Evolutionary conservation across 495 filamentous ascomycete species (phyloP).

Genomic region (Podospora pseudoanserina): DNA sequence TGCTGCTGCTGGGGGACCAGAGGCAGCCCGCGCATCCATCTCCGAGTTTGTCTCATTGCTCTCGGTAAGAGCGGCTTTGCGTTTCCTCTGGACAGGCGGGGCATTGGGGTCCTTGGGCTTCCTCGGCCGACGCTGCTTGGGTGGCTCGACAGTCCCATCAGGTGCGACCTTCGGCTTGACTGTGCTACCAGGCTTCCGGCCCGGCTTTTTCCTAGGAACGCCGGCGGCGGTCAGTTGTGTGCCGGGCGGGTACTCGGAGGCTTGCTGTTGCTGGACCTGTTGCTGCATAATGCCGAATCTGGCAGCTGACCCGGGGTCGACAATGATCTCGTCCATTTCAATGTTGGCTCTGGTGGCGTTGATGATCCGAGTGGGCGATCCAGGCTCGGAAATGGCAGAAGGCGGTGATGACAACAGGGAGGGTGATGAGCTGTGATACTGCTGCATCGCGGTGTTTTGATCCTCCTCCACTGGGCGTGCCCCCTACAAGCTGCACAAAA

Average conservation of each 20-base stretch:
- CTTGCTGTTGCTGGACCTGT: constrained; percentile 22
- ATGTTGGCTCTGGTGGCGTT: constrained; percentile 35
- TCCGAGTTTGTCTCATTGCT: constrained; percentile 27
- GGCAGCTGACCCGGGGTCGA: constrained; percentile 34
- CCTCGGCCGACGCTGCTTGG: constrained; percentile 51
- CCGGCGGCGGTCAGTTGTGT: constrained; percentile 45
- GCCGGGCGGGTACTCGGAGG: constrained; percentile 17
- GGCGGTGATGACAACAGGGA: constrained; percentile 35
- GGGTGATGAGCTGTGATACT: constrained; percentile 34
- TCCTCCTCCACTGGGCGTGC: constrained; percentile 22
- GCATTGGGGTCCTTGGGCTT: constrained; percentile 57
- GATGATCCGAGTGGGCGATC: constrained; percentile 33
- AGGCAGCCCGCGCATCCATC: constrained; percentile 20
- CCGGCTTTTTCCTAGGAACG: constrained; percentile 47
- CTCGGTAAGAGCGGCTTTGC: constrained; percentile 42
- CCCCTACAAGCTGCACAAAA: neutral
- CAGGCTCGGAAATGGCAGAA: constrained; percentile 35
- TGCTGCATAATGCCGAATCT: constrained; percentile 33
- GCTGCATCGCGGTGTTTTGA: constrained; percentile 21
- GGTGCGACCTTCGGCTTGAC: constrained; percentile 43
- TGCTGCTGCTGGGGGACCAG: constrained; percentile 16
- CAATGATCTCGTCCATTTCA: constrained; percentile 40
- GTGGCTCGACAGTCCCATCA: constrained; percentile 41
- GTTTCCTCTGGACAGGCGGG: constrained; percentile 49
- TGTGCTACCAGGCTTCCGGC: constrained; percentile 49